Percentiles rank a stretch among this genome's conserved stretches.
Conservation (phyloP, 306 rosid genomes). For the Quercus alba region DNA sequence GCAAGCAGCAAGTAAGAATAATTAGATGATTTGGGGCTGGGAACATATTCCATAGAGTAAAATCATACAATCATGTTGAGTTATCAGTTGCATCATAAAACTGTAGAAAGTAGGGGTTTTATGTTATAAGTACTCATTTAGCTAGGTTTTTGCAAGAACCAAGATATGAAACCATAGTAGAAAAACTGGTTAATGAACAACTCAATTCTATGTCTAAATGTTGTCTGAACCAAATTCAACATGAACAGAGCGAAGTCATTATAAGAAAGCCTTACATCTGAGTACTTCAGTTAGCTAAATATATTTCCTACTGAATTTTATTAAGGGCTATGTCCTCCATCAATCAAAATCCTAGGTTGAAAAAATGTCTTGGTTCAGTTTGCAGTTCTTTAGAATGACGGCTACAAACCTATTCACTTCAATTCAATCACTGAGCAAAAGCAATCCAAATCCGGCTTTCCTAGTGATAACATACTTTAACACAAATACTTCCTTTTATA, state of each 20-base stretch:
- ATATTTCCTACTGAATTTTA: background rate
- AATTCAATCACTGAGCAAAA: background rate
- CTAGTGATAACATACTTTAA: background rate
- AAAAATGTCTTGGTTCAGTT: background rate
- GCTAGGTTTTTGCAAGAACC: background rate
- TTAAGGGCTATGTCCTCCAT: background rate
- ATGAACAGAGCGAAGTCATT: background rate
- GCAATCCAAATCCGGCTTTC: background rate
- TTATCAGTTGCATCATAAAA: background rate
- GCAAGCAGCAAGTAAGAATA: background rate
- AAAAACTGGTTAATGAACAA: background rate
- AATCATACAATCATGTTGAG: background rate
- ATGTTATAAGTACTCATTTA: background rate
- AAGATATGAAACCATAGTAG: background rate
- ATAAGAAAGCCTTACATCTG: background rate
- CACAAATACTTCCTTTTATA: background rate
- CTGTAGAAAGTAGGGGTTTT: background rate
- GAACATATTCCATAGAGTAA: background rate
- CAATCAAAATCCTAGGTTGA: conserved; percentile 3
- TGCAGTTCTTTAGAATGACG: background rate
- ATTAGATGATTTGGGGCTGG: background rate
- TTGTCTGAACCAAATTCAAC: background rate
- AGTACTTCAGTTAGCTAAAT: background rate
- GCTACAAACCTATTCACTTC: background rate
- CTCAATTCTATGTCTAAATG: background rate